Conservation (phyloP, 2,329 filamentous ascomycete species). For the Monilinia laxa region DNA sequence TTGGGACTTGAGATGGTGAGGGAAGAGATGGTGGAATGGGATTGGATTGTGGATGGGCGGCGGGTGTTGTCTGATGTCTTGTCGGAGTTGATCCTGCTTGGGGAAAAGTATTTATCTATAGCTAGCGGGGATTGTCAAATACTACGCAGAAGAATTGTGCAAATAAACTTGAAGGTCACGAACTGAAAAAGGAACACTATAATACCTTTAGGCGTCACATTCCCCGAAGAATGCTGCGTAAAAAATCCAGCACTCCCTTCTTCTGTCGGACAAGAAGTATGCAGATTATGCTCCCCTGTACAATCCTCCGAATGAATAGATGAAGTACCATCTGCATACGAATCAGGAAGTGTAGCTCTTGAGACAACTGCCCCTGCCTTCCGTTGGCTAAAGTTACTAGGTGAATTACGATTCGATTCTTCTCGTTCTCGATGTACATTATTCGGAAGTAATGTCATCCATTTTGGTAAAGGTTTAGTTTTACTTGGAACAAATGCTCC, state of each 20-base stretch:
- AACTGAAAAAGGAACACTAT: neutral
- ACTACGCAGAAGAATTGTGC: neutral
- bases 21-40: neutral
- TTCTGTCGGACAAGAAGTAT: neutral
- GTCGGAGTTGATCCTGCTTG: neutral
- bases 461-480: slow-evolving; percentile 52
- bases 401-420: neutral
- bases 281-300: neutral
- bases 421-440: slow-evolving; percentile 30
- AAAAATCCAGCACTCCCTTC: too few relatives aligned
- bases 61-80: slow-evolving; percentile 3
- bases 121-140: neutral
- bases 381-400: neutral
- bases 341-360: slow-evolving; percentile 11
- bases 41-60: neutral
- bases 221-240: neutral
- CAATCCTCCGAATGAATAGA: slow-evolving; percentile 22
- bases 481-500: slow-evolving; percentile 50
- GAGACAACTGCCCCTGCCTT: neutral
- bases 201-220: slow-evolving; percentile 7
- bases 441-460: slow-evolving; percentile 39
- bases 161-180: neutral
- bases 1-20: neutral
- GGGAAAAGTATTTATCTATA: neutral
- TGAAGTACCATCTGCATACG: slow-evolving; percentile 17